phyloP scores from a whole-genome alignment of 139 green algal species.

The Astrephomene gubernaculifera region DNA sequence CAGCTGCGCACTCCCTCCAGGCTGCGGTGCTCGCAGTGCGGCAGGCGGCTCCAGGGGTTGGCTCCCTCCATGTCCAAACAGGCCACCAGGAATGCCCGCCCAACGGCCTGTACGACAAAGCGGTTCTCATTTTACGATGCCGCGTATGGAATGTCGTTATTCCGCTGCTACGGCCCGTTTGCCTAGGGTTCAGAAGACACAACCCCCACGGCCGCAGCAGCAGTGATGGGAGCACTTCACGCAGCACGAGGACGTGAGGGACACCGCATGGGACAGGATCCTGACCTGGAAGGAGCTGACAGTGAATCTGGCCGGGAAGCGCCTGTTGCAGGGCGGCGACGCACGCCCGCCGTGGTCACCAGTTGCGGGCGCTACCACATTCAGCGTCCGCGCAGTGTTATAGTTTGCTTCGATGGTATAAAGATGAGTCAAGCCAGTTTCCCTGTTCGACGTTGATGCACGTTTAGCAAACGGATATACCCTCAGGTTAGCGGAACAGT shows the following conservation, averaged over 20 bases:
- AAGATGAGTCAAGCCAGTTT: conserved; percentile 65
- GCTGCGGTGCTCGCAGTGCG: conserved; percentile 53
- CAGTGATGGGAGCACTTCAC: too few relatives aligned
- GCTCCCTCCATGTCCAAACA: conserved; percentile 58
- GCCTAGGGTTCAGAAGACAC: too few relatives aligned
- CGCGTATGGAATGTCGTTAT: too few relatives aligned
- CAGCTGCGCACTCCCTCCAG: conserved; percentile 54
- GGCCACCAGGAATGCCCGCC: conserved; percentile 50
- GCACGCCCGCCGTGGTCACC: conserved; percentile 50
- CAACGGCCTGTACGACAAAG: conserved; percentile 26
- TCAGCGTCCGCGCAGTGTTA: conserved; percentile 49
- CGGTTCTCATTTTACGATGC: too few relatives aligned
- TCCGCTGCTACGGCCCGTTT: too few relatives aligned
- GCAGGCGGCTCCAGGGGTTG: conserved; percentile 71
- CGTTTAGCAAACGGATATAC: too few relatives aligned
- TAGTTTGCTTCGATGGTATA: conserved; percentile 77
- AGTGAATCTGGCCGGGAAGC: conserved; percentile 48
- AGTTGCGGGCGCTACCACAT: conserved; percentile 38
- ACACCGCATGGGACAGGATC: too few relatives aligned
- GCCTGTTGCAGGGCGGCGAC: conserved; percentile 50
- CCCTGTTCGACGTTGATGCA: too few relatives aligned
- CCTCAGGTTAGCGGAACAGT: too few relatives aligned
- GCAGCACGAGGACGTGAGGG: too few relatives aligned
- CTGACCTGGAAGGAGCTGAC: conserved; percentile 39
- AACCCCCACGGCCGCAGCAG: too few relatives aligned